A percentile compares a stretch with the other conserved stretches of the same genome.
Evolutionary conservation across 2,329 filamentous ascomycete genomes (phyloP).

Genomic region (Penicillium sclerotiorum): DNA sequence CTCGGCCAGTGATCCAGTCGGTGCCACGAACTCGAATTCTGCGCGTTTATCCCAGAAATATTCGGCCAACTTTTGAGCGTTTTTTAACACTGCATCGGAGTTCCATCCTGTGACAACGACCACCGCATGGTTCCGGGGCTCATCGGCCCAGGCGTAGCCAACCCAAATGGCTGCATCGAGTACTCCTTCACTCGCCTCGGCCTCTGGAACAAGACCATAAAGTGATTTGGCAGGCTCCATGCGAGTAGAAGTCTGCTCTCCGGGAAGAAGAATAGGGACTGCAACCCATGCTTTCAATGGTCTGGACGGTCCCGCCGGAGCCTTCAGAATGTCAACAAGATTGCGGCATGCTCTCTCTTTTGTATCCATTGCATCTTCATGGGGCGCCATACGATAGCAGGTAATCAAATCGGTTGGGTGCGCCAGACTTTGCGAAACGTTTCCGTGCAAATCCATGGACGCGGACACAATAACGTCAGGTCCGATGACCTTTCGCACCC

Average conservation of each 20-base stretch:
- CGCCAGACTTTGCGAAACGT: slow-evolving; percentile 53
- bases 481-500: slow-evolving; percentile 51
- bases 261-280: slow-evolving; percentile 55
- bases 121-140: slow-evolving; percentile 54
- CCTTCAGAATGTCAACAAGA: slow-evolving; percentile 45
- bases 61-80: slow-evolving; percentile 50
- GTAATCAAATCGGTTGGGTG: slow-evolving; percentile 57
- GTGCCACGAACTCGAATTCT: slow-evolving; percentile 57
- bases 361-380: slow-evolving; percentile 55
- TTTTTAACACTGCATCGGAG: slow-evolving; percentile 36
- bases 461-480: slow-evolving; percentile 53
- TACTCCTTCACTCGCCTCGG: slow-evolving; percentile 47
- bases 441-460: slow-evolving; percentile 60
- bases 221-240: slow-evolving; percentile 56
- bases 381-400: slow-evolving; percentile 57
- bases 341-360: slow-evolving; percentile 56
- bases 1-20: slow-evolving; percentile 51
- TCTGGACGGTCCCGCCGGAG: slow-evolving; percentile 20
- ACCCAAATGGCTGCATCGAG: slow-evolving; percentile 60
- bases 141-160: slow-evolving; percentile 60
- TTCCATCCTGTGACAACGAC: slow-evolving; percentile 58
- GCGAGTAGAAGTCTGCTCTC: slow-evolving; percentile 59
- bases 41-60: slow-evolving; percentile 53
- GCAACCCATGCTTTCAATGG: slow-evolving; percentile 58
- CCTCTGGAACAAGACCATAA: slow-evolving; percentile 51